Base-by-base conservation (phyloP, 2,329 filamentous ascomycete genomes). In the Phialocephala sp. region DNA sequence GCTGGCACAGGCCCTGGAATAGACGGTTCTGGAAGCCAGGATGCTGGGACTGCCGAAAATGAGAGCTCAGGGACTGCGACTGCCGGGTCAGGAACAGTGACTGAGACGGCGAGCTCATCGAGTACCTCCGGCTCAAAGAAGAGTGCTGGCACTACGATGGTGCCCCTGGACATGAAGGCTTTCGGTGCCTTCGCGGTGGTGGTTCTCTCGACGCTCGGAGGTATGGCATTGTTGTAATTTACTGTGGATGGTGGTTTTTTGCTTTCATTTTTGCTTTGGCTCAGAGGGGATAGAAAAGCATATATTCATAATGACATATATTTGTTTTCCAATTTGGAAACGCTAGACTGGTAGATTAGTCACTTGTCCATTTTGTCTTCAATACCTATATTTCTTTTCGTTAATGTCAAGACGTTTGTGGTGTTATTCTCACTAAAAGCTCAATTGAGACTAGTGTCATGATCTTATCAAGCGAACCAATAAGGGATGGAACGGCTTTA, bases 1-100 rank as follows among this genome's bases (percentile, higher is more conserved):
- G 83, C 83, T 22, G 84, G 84, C 45, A 75, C 71, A 20, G 82
- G 81, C 8, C 81, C 81, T 41, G 72, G 73, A 54, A 54, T 75
- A 80, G 81, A 64, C 69, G 73, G 69, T 59, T 63, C 68, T 63
- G 70, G 72, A 63, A 74, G 60, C 65, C 75, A 70, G 64, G 72
- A 73, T 41, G 60, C 70, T 11, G 72, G 69, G 45, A 76, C 79
- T 14, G 80, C 68, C 0, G 63, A 67, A 1, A 72, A 65, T 43
- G 69, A 72, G 62, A 68, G 67, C 54, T 55, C 65, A 11, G 73
- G 73, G 2, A 73, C 70, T 14, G 72, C 73, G 2, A 69, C 68
- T 20, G 67, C 73, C 1, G 72, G 73, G 4, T 66, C 60, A 47
- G 72, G 72, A 37, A 63, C 66, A 9, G 69, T 70, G 24, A 72